Evolutionary conservation across 2,329 filamentous ascomycete species (phyloP).

Genomic region (Epichloe amarillans): DNA sequence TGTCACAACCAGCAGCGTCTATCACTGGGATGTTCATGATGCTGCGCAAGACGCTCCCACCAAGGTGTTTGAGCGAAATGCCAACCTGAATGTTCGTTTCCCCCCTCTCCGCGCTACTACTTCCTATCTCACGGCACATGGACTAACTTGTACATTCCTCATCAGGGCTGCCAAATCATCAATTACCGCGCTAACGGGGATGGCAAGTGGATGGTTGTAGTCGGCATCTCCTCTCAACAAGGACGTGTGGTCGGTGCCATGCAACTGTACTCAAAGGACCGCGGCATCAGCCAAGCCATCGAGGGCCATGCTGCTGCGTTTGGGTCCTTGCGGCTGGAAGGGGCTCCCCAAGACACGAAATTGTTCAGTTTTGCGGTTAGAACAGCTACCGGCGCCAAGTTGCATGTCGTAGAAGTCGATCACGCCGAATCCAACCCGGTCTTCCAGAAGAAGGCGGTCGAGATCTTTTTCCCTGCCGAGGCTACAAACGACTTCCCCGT

Average conservation of each 20-base stretch:
- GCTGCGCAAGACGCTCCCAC: conserved; percentile 62
- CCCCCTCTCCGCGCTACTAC: background rate
- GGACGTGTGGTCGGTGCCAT: conserved; percentile 90
- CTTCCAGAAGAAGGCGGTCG: conserved; percentile 91
- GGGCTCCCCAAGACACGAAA: conserved; percentile 75
- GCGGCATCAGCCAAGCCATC: conserved; percentile 94
- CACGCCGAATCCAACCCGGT: conserved; percentile 77
- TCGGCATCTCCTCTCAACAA: conserved; percentile 87
- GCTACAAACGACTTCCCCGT: conserved; percentile 96
- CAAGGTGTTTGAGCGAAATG: conserved; percentile 90
- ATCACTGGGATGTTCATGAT: conserved; percentile 97
- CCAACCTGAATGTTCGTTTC: conserved; percentile 64
- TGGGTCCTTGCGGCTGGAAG: conserved; percentile 76
- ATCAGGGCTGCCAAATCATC: conserved; percentile 91
- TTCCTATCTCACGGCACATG: background rate
- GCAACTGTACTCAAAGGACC: conserved; percentile 93
- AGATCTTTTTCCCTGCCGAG: conserved; percentile 94
- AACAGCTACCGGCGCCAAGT: conserved; percentile 77
- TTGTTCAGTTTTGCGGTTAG: conserved; percentile 95
- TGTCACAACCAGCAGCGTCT: conserved; percentile 82
- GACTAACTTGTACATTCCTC: conserved; percentile 3
- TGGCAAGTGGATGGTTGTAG: conserved; percentile 95
- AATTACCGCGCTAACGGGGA: conserved; percentile 96
- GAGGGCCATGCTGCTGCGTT: conserved; percentile 96
- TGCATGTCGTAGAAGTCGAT: conserved; percentile 96